Evolutionary conservation across 768 basidiomycete species (phyloP).

Genomic region (Xerocomus potaroensis): DNA sequence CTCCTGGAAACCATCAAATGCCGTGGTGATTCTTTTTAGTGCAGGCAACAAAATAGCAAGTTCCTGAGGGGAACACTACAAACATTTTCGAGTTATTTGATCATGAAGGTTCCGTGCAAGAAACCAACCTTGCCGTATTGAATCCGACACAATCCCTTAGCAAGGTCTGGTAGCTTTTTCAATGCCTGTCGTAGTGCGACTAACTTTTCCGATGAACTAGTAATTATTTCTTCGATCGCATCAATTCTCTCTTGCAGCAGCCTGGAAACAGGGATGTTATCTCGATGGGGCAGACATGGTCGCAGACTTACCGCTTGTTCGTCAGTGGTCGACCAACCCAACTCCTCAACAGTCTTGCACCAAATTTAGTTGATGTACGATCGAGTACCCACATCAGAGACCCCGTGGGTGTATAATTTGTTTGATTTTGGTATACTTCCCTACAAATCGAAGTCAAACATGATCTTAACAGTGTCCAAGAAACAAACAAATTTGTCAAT

Average conservation of each 20-base stretch:
- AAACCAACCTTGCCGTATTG: conserved; percentile 80
- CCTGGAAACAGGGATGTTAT: conserved; percentile 36
- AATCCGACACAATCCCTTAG: conserved; percentile 80
- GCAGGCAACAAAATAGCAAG: conserved; percentile 70
- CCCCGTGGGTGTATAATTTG: conserved; percentile 67
- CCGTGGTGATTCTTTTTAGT: conserved; percentile 62
- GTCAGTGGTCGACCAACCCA: conserved; percentile 89
- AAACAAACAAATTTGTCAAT: conserved; percentile 63
- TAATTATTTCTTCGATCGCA: conserved; percentile 79
- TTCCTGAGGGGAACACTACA: conserved; percentile 79
- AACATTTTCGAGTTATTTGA: background rate
- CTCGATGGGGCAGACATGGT: background rate
- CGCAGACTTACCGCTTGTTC: conserved; percentile 51
- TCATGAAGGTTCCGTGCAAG: background rate
- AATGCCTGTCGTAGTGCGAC: conserved; percentile 66
- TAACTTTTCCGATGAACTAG: conserved; percentile 57
- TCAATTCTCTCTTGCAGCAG: conserved; percentile 71
- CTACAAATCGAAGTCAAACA: conserved; percentile 27
- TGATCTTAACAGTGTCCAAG: background rate
- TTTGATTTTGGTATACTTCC: conserved; percentile 91
- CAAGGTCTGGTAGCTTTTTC: conserved; percentile 78
- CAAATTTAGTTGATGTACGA: conserved; percentile 85
- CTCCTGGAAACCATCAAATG: conserved; percentile 50
- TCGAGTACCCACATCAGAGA: conserved; percentile 85
- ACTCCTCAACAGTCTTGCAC: conserved; percentile 70